Evolutionary conservation across 345 rosid species (phyloP).

Genomic region (Diplotaxis tenuifolia): DNA sequence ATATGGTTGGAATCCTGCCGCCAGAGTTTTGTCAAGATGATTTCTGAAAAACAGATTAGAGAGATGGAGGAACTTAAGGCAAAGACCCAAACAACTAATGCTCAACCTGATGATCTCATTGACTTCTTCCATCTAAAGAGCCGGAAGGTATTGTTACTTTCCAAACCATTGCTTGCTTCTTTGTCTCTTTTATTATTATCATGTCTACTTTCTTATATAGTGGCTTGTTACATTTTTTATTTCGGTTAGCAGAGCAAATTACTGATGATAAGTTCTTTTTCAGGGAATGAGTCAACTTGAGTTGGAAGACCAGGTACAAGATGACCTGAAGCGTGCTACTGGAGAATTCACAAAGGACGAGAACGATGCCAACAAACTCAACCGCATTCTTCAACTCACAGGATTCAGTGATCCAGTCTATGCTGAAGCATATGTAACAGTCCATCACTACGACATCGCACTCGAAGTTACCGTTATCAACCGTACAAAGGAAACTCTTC

Average conservation of each 20-base stretch:
- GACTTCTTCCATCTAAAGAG: constrained; percentile 98
- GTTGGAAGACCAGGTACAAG: constrained; percentile 98
- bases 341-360: constrained; percentile 95
- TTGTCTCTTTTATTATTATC: neutral
- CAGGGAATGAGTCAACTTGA: constrained; percentile 99
- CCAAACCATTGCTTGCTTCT: neutral
- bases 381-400: constrained; percentile 95
- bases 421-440: constrained; percentile 98
- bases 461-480: constrained; percentile 95
- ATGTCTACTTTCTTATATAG: neutral
- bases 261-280: constrained; percentile 8
- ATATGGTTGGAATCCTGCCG: constrained; percentile 92
- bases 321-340: constrained; percentile 96
- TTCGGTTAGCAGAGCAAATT: neutral
- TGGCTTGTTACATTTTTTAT: neutral
- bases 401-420: constrained; percentile 99
- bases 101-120: constrained; percentile 97
- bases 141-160: constrained; percentile 60
- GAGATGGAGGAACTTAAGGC: constrained; percentile 90
- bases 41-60: constrained; percentile 81
- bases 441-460: constrained; percentile 93
- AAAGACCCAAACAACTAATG: constrained; percentile 85
- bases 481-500: constrained; percentile 96
- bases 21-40: constrained; percentile 92
- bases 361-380: constrained; percentile 91